Evolutionary conservation across 352 stramenopile species (phyloP), one percentile per base, ranked within the genome.

Genomic region (Phytophthora citrophthora): DNA sequence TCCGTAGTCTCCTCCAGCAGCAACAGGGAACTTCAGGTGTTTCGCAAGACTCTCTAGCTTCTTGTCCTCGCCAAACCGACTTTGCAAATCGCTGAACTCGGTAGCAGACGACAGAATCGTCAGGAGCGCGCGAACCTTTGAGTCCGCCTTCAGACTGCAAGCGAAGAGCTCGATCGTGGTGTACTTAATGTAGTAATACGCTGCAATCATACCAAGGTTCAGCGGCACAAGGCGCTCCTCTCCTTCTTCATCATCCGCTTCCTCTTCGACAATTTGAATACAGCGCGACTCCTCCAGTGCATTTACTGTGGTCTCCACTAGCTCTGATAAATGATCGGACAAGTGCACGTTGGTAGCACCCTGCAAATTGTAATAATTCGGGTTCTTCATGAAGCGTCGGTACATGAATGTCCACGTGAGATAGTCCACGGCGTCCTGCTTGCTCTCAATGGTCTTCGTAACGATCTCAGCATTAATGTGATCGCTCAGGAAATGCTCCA

Each of bases 341-440:
- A 99, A 68, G 63, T 99, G 88, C 1, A 90, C 81, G 11, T 91
- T 92, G 5, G 86, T 94, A 11, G 81, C 94, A 15, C 96, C 97
- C 51, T 96, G 86, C 44, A 99, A 76, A 60, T 99, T 98, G 88
- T 99, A 99, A 77, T 99, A 99, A 57, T 99, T 99, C 3, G 98
- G 98, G 79, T 99, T 99, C 76, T 99, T 98, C 51, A 97, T 90
- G 29, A 99, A 76, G 8, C 98, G 93, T 5, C 97, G 91, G 76
- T 99, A 99, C 81, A 99, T 95, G 52, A 99, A 98, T 2, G 97
- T 99, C 98, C 98, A 99, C 38, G 98, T 99, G 23, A 99, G 81
- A 73, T 99, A 99, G 66, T 99, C 97, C 34, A 99, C 96, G 0
- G 97, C 97, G 52, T 99, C 97, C 68, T 99, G 96, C 83, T 99